Evolutionary conservation across 1,139 yeast species (phyloP).

Genomic region (Nakaseomyces glabratus): DNA sequence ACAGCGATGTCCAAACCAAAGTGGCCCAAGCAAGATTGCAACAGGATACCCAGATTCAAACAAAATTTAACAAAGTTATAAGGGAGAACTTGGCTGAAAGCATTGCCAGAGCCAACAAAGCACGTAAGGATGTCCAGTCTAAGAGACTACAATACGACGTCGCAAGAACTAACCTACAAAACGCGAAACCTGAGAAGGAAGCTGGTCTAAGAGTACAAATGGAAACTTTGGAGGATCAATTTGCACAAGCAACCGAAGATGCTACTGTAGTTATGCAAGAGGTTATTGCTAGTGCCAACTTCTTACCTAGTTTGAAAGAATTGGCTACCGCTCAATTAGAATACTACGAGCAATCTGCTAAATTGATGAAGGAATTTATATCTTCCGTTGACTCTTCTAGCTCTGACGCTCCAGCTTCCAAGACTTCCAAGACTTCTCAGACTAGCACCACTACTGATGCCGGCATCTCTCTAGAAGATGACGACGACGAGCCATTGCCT

Average conservation of each 20-base stretch:
- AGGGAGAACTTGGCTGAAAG: constrained; percentile 55
- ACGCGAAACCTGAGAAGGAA: constrained; percentile 65
- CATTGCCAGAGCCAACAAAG: constrained; percentile 56
- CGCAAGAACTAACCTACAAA: constrained; percentile 59
- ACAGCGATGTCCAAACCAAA: constrained; percentile 50
- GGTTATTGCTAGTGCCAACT: constrained; percentile 66
- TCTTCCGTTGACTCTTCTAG: constrained; percentile 18
- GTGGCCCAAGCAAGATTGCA: constrained; percentile 78
- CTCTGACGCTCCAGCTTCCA: constrained; percentile 7
- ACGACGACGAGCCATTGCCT: constrained; percentile 6
- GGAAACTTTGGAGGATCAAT: constrained; percentile 83
- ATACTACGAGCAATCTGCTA: constrained; percentile 70
- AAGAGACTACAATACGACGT: constrained; percentile 75
- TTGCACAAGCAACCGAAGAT: constrained; percentile 85
- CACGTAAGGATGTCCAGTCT: constrained; percentile 69
- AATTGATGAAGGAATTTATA: constrained; percentile 56
- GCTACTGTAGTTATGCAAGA: constrained; percentile 80
- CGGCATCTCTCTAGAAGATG: constrained; percentile 8
- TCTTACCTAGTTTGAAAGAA: constrained; percentile 60
- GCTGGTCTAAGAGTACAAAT: constrained; percentile 67
- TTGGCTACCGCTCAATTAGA: constrained; percentile 74
- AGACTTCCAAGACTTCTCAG: constrained; percentile 2
- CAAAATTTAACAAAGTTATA: constrained; percentile 63
- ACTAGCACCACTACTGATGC: constrained; percentile 1
- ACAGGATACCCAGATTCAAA: constrained; percentile 66